phyloP scores from a whole-genome alignment of 805 yeast genomes.

The Saturnispora galanensis region DNA sequence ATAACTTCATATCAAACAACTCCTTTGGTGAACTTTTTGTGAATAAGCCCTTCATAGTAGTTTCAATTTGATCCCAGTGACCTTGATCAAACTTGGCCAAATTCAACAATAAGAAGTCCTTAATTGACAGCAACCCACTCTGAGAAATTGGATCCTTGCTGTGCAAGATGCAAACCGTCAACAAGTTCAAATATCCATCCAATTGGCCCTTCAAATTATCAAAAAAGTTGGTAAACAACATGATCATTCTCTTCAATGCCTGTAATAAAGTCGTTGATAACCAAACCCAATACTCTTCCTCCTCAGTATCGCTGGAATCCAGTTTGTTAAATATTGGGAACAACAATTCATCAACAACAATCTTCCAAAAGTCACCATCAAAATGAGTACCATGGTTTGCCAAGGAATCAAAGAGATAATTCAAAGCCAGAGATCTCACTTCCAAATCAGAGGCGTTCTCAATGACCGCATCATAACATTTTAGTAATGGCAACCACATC shows the following conservation, averaged over 20 bases:
- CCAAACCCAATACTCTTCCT: constrained; percentile 90
- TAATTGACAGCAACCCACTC: constrained; percentile 85
- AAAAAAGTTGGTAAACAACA: constrained; percentile 74
- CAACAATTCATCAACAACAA: constrained; percentile 62
- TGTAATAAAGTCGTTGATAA: constrained; percentile 92
- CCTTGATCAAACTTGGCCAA: constrained; percentile 46
- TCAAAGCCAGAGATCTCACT: constrained; percentile 82
- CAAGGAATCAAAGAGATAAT: constrained; percentile 70
- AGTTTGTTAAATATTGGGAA: constrained; percentile 87
- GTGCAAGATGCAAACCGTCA: constrained; percentile 87
- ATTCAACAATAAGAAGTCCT: constrained; percentile 70
- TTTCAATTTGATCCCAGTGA: constrained; percentile 70
- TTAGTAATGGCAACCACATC: constrained; percentile 80
- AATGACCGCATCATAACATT: constrained; percentile 77
- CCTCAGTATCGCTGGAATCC: constrained; percentile 55
- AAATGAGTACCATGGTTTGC: constrained; percentile 74
- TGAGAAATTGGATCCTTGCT: constrained; percentile 95
- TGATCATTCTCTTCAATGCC: constrained; percentile 82
- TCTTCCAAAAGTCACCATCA: constrained; percentile 70
- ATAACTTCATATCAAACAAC: constrained; percentile 48
- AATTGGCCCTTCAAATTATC: constrained; percentile 63
- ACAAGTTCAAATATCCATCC: constrained; percentile 65
- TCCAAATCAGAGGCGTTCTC: constrained; percentile 93
- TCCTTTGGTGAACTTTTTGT: constrained; percentile 80
- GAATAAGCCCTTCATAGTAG: constrained; percentile 60